Evolutionary conservation across 345 rosid genomes (phyloP).

Genomic region (Hibiscus syriacus): DNA sequence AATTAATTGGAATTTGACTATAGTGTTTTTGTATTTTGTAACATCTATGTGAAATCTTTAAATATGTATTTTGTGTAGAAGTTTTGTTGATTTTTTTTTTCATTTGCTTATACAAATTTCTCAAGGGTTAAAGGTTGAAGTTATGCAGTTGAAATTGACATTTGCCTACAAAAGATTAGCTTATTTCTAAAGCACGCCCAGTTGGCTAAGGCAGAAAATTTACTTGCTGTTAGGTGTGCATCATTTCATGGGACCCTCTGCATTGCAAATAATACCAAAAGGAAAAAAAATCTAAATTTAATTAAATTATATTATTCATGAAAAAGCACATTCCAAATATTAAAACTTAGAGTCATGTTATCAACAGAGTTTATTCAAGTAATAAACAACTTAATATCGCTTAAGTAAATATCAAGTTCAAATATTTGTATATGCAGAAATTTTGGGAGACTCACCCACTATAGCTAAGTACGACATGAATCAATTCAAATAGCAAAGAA

Average conservation of each 20-base stretch:
- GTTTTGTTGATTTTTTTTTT: neutral
- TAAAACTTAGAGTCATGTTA: too few relatives aligned
- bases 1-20: constrained; percentile 2
- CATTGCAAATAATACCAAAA: neutral
- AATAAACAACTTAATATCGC: too few relatives aligned
- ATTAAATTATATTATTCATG: too few relatives aligned
- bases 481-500: too few relatives aligned
- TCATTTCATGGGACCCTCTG: constrained; percentile 3
- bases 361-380: too few relatives aligned
- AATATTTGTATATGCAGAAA: too few relatives aligned
- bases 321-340: too few relatives aligned
- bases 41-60: constrained; percentile 6
- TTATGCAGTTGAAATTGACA: neutral
- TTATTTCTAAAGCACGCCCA: neutral
- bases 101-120: neutral
- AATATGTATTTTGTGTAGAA: neutral
- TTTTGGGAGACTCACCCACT: too few relatives aligned
- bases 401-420: too few relatives aligned
- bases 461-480: too few relatives aligned
- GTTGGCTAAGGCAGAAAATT: neutral
- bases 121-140: neutral
- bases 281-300: too few relatives aligned
- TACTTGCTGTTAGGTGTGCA: constrained; percentile 6
- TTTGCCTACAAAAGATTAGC: neutral
- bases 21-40: neutral